phyloP scores from a whole-genome alignment of 257 asterid species.

The Ballota nigra region DNA sequence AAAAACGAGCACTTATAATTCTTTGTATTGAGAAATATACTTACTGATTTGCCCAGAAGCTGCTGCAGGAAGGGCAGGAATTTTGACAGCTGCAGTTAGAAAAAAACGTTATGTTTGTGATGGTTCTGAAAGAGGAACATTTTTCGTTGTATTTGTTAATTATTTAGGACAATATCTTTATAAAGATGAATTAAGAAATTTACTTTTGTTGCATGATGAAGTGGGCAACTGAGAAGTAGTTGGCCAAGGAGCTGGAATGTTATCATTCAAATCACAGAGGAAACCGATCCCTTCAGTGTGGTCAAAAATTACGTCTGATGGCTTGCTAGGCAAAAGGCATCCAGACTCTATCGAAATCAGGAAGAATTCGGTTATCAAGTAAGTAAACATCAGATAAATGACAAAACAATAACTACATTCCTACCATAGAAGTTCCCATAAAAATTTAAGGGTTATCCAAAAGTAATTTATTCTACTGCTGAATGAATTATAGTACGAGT shows the following conservation, averaged over 20 bases:
- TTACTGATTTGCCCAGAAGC: conserved; percentile 87
- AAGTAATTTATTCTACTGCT: background rate
- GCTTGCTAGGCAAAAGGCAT: conserved; percentile 94
- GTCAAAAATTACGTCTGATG: conserved; percentile 84
- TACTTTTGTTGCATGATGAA: conserved; percentile 93
- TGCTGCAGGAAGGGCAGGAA: conserved; percentile 99
- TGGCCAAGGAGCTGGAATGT: conserved; percentile 99
- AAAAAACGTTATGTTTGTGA: conserved; percentile 3
- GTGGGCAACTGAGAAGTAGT: conserved; percentile 52
- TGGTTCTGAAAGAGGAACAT: background rate
- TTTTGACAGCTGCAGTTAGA: conserved; percentile 63
- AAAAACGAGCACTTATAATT: background rate
- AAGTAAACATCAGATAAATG: background rate
- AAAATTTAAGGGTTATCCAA: background rate
- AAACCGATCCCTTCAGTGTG: conserved; percentile 71
- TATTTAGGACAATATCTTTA: background rate
- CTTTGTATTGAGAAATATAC: conserved; percentile 21
- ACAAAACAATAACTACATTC: background rate
- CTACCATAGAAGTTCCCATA: background rate
- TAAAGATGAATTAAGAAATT: background rate
- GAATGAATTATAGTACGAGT: background rate
- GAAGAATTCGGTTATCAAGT: background rate
- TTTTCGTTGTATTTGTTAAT: background rate
- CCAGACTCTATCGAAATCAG: conserved; percentile 61
- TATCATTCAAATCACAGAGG: conserved; percentile 91